A percentile compares a stretch with the other conserved stretches of the same genome.
These are phyloP conservation scores for Saccharomycopsis synnaedendra DNA, from an alignment of 805 yeast species.

Conservation along the genomic window DNA sequence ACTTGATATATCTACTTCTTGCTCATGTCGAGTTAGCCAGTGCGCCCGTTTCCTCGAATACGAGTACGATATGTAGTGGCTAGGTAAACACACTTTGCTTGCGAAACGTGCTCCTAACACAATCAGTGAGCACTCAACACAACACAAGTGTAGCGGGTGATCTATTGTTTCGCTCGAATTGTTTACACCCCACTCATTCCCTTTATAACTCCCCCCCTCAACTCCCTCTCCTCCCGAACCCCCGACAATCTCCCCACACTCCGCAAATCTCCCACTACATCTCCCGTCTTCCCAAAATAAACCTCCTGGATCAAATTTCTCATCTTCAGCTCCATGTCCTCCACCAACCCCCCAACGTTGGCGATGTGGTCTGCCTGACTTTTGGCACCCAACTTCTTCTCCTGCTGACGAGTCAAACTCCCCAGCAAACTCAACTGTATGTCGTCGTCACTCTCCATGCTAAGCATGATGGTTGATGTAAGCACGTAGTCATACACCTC, in stretches of 20 bases:
- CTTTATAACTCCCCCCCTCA: slow-evolving; percentile 8
- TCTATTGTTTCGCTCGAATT: neutral
- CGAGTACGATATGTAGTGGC: too few relatives aligned
- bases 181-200: slow-evolving; percentile 4
- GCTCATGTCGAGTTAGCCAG: too few relatives aligned
- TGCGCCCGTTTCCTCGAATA: too few relatives aligned
- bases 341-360: slow-evolving; percentile 76
- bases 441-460: slow-evolving; percentile 28
- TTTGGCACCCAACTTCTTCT: slow-evolving; percentile 34
- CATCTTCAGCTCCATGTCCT: slow-evolving; percentile 78
- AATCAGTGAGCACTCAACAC: neutral
- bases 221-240: neutral
- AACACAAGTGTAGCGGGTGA: neutral
- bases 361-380: slow-evolving; percentile 62
- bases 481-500: slow-evolving; percentile 39
- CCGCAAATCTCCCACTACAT: slow-evolving; percentile 65
- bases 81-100: too few relatives aligned
- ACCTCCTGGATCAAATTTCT: slow-evolving; percentile 86
- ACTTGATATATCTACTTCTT: too few relatives aligned
- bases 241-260: slow-evolving; percentile 19
- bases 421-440: slow-evolving; percentile 53
- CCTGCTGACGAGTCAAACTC: slow-evolving; percentile 74
- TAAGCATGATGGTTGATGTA: slow-evolving; percentile 82
- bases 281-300: slow-evolving; percentile 89
- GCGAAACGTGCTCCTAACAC: neutral